Percentiles rank a stretch among this genome's conserved stretches.
phyloP scores from a whole-genome alignment of 2,329 filamentous ascomycete genomes.

The Elsinoe arachidis region DNA sequence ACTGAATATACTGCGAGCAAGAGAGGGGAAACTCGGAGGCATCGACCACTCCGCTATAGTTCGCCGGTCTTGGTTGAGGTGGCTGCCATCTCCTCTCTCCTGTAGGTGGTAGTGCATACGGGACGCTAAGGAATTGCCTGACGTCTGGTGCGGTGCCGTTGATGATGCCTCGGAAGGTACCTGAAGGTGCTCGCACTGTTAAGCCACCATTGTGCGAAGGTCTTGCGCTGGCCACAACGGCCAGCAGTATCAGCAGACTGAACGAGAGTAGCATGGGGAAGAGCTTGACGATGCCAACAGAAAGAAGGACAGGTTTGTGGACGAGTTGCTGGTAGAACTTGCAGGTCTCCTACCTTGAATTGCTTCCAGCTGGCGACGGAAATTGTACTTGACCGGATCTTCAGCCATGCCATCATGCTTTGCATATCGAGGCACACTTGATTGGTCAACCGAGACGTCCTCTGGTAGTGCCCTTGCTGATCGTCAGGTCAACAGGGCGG shows the following conservation, averaged over 20 bases:
- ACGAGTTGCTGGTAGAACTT: too few relatives aligned
- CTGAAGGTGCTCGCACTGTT: constrained; percentile 14
- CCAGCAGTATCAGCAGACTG: not conserved
- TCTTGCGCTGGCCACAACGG: not conserved
- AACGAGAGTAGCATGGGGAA: not conserved
- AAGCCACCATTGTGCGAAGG: not conserved
- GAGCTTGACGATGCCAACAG: not conserved
- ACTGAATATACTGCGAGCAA: constrained; percentile 22
- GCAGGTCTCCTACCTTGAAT: too few relatives aligned
- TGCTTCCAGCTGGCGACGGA: not conserved
- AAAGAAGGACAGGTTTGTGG: too few relatives aligned
- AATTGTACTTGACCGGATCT: not conserved
- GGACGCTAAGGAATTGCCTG: constrained; percentile 21
- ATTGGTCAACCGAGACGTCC: not conserved
- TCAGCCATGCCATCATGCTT: not conserved
- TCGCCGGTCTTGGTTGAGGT: constrained; percentile 16
- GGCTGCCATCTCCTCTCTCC: constrained; percentile 20
- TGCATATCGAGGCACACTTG: not conserved
- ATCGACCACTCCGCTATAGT: constrained; percentile 13
- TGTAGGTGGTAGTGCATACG: constrained; percentile 21
- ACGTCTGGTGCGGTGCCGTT: constrained; percentile 15
- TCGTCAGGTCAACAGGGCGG: not conserved
- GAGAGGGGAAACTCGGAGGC: constrained; percentile 22
- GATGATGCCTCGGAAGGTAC: constrained; percentile 16
- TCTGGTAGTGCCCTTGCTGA: not conserved